These are phyloP conservation scores for Diaporthe velutina DNA, from an alignment of 2,329 filamentous ascomycete genomes.

Conservation along the genomic window DNA sequence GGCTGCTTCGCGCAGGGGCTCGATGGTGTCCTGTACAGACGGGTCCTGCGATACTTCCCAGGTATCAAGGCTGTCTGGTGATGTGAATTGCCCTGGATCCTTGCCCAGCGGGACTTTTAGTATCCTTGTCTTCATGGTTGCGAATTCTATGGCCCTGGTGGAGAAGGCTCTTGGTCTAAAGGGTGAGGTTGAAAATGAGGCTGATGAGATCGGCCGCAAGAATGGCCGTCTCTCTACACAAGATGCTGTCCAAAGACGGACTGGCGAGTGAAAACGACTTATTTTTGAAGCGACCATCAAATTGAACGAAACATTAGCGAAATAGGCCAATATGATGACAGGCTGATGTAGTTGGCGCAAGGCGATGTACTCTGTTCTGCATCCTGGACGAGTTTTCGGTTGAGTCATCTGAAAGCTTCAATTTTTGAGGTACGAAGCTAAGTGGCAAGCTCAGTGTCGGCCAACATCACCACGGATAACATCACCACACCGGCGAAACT, in stretches of 20 bases:
- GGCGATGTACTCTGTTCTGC: neutral
- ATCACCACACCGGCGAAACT: neutral
- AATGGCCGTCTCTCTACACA: neutral
- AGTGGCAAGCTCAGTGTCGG: slow-evolving; percentile 14
- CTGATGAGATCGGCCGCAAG: slow-evolving; percentile 28
- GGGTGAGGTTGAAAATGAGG: slow-evolving; percentile 29
- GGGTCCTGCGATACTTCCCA: slow-evolving; percentile 55
- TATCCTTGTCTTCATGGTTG: slow-evolving; percentile 46
- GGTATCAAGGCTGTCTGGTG: slow-evolving; percentile 49
- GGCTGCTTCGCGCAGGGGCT: slow-evolving; percentile 73
- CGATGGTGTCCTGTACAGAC: slow-evolving; percentile 47
- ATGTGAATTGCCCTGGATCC: slow-evolving; percentile 35
- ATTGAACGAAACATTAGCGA: neutral
- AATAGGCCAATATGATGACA: neutral
- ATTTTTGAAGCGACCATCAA: slow-evolving; percentile 3
- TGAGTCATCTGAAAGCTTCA: slow-evolving; percentile 36
- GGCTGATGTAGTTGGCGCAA: neutral
- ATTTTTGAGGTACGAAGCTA: slow-evolving; percentile 32
- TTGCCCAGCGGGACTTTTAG: slow-evolving; percentile 44
- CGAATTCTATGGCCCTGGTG: slow-evolving; percentile 12
- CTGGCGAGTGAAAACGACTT: neutral
- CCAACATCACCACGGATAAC: neutral
- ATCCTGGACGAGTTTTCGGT: slow-evolving; percentile 31
- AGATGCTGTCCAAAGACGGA: neutral
- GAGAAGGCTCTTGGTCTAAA: neutral